Evolutionary conservation across 306 rosid species (phyloP), one percentile per base, ranked within the genome.

Genomic region (Sicyos edulis): DNA sequence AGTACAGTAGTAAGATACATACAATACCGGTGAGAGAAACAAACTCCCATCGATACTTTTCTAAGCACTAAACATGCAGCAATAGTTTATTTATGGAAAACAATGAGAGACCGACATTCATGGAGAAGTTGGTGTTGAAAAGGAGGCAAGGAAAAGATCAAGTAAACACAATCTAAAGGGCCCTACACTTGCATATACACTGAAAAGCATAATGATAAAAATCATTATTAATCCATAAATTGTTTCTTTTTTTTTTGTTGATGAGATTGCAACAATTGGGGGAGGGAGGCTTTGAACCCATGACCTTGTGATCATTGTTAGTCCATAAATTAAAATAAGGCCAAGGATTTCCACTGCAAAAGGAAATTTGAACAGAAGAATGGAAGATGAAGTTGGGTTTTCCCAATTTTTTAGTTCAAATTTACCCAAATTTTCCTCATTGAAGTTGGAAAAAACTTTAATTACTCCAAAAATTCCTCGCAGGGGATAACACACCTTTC

Each of bases 121-220:
- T 4, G n/a, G 52, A 6, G 7, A 32, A 71, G 13, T 82, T 85
- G 87, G 77, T 85, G 85, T 85, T 75, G 80, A 82, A 82, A 84
- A 82, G 68, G 84, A 82, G 88, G 82, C 77, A 78, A 67, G 83
- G 86, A 79, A 77, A 82, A 86, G 88, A 84, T 77, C 78, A 72
- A 80, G 78, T 19, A 15, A 65, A 84, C 82, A 19, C 6, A 44
- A 65, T 10, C 16, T 53, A 53, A 53, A 0, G 44, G 87, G 88
- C 64, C 83, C 85, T 76, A 70, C 14, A 32, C 13, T 32, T 0
- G 47, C 69, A 16, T 4, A 16, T 63, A 66, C 84, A 64, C 40
- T 40, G 9, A 34, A 63, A 63, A 63, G 24, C 24, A 17, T 63
- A 9, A 17, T 10, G 24, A 4, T n/a, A 37, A 22, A 21, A 37